phyloP scores from a whole-genome alignment of 495 filamentous ascomycete species.

The Aspergillus indologenus region DNA sequence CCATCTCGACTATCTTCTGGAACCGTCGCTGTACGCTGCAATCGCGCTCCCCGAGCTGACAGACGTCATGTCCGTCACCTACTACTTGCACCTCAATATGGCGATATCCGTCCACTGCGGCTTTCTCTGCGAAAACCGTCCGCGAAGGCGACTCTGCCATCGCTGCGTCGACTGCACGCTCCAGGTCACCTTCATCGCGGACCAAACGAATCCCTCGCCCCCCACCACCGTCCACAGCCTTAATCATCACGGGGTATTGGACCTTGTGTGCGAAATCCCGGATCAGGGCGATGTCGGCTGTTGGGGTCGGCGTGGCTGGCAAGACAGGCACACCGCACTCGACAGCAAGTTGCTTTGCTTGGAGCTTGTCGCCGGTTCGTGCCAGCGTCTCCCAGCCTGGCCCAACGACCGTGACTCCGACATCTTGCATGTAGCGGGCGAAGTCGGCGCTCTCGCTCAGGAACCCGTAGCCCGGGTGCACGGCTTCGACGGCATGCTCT shows the following conservation, averaged over 20 bases:
- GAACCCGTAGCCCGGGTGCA: slow-evolving; percentile 64
- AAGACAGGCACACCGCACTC: slow-evolving; percentile 54
- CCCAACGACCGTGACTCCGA: slow-evolving; percentile 49
- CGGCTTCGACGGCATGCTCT: slow-evolving; percentile 50
- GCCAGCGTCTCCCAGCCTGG: slow-evolving; percentile 51
- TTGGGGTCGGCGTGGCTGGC: slow-evolving; percentile 45
- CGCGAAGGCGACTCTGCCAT: slow-evolving; percentile 50
- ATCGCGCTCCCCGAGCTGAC: slow-evolving; percentile 56
- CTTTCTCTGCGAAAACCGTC: slow-evolving; percentile 53
- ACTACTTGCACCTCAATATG: slow-evolving; percentile 60
- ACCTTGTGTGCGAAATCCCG: slow-evolving; percentile 40
- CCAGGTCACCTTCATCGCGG: slow-evolving; percentile 33
- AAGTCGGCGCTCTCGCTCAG: slow-evolving; percentile 58
- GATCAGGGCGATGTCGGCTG: slow-evolving; percentile 35
- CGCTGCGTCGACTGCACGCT: slow-evolving; percentile 40
- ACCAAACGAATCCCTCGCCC: slow-evolving; percentile 50
- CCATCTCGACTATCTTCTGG: slow-evolving; percentile 52
- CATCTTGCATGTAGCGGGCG: slow-evolving; percentile 48
- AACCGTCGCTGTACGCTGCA: slow-evolving; percentile 58
- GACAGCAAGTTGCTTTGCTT: slow-evolving; percentile 51
- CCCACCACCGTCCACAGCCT: slow-evolving; percentile 52
- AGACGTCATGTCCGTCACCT: slow-evolving; percentile 53
- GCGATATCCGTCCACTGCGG: slow-evolving; percentile 47
- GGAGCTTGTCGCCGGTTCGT: slow-evolving; percentile 55
- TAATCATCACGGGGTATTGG: slow-evolving; percentile 58